phyloP scores from a whole-genome alignment of 345 rosid genomes.

The Hibiscus mutabilis region DNA sequence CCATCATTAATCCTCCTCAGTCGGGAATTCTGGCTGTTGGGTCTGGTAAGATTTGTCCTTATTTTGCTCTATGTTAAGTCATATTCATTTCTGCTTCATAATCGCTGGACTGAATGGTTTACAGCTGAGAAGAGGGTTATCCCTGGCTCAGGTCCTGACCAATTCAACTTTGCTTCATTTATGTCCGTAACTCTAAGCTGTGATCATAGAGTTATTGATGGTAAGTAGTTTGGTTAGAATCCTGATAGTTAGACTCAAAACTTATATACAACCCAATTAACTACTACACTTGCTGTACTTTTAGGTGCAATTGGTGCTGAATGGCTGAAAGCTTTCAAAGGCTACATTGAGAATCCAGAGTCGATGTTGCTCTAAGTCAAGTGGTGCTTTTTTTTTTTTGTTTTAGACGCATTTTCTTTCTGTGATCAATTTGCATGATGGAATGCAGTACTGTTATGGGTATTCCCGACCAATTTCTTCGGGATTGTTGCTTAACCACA shows the following conservation, averaged over 20 bases:
- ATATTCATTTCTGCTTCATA: constrained; percentile 2
- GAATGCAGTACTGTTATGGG: background rate
- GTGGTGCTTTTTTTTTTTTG: background rate
- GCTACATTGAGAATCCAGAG: constrained; percentile 86
- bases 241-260: background rate
- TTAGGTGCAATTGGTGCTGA: constrained; percentile 92
- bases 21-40: constrained; percentile 94
- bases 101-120: constrained; percentile 6
- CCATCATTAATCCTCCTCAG: constrained; percentile 94
- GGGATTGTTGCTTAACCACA: background rate
- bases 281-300: constrained; percentile 3
- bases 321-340: constrained; percentile 93
- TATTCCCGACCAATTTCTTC: background rate
- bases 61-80: background rate
- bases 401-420: background rate
- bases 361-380: constrained; percentile 72
- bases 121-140: constrained; percentile 95
- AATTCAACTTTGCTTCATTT: constrained; percentile 67
- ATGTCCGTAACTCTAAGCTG: constrained; percentile 92
- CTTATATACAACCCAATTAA: background rate
- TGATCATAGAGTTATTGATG: constrained; percentile 97
- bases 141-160: constrained; percentile 58
- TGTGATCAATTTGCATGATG: background rate
- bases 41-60: constrained; percentile 47
- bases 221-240: constrained; percentile 25